Base-by-base conservation (phyloP, 2,329 filamentous ascomycete species). In the Lachnellula cervina region DNA sequence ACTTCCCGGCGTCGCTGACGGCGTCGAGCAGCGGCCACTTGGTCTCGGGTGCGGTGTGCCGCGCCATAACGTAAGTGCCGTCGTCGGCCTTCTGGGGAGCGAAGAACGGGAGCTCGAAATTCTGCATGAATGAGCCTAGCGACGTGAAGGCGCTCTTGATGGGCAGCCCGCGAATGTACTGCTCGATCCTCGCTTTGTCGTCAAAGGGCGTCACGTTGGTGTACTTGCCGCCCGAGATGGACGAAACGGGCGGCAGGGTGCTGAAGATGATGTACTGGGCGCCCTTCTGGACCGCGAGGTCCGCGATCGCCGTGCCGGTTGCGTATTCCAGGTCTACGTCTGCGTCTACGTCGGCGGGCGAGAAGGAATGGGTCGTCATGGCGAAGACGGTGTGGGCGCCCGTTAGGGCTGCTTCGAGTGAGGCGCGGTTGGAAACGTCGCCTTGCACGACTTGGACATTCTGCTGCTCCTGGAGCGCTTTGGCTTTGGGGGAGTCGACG, bases 351-450 rank as follows among this genome's bases (percentile, higher is more conserved):
- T 38, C 9, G 19, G 14, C 28, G 25, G 77, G 67, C 68, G 75
- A 69, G 61, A 72, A 52, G 37, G 75, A 66, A 55, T 62, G 71
- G 17, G 77, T 80, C 52, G 80, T 72, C 11, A 11, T 11, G n/a
- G 71, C 62, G 66, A 80, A 81, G 19, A 79, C 73, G 2, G 76
- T 76, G 58, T 80, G 73, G 1, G 72, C 73, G 25, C 73, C 73
- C 0, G 65, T 62, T 21, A 80, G 58, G 2, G 77, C 77, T 19
- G 59, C 46, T 14, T 69, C 65, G 11, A 80, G 61, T 5, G 76
- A 76, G 11, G 62, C 57, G n/a, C 14, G 17, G 59, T 74, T 68
- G 44, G 66, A 62, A 17, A 76, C 58, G 46, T 79, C 73, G 13
- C 70, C 77, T 62, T 74, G 63, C 9, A 71, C 65, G 17, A 73